Evolutionary conservation across 371 early-diverging fungal species (phyloP), one percentile per base, ranked within the genome.

Genomic region (Mortierella sp.): DNA sequence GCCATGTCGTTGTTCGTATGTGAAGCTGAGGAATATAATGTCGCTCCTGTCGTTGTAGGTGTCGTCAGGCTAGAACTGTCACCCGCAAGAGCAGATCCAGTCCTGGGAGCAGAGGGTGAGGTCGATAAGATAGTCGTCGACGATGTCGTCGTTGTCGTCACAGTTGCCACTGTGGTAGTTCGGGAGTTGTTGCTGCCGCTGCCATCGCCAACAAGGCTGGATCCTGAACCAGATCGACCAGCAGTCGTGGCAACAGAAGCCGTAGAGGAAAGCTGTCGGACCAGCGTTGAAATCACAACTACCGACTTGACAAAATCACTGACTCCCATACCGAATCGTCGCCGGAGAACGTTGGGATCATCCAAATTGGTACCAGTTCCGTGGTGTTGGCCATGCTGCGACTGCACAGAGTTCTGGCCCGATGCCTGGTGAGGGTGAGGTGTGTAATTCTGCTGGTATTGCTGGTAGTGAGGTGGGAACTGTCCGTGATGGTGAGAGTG

Each of bases 301-400:
- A 85, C 85, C 3, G 85, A 78, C 61, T 78, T 85, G 3, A 81
- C 81, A 57, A 85, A 85, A 31, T 85, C 85, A 37, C 79, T 85
- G 21, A 85, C 64, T 16, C 85, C 79, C 78, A 81, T 57, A 3
- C 79, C 85, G 31, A 85, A 81, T 6, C 85, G 81, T n/a, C 81
- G 72, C 19, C 79, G 72, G 8, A 85, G 81, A 13, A 78, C 53
- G 31, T 61, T 76, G 51, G 74, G 1, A 21, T 83, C 83, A 21
- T 83, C 83, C 40, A 69, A 37, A 24, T 55, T 51, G n/a, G 69
- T 51, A 40, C 71, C 48, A 19, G 53, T 16, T 43, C 76, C 69
- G 44, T 78, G 74, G 11, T 73, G 75, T 1, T 72, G 76, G n/a
- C 77, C 75, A 54, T 76, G 71, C n/a, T 81, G 70, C 0, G 48